Conservation (phyloP, 2,329 filamentous ascomycete genomes). For the Colletotrichum coccodes region DNA sequence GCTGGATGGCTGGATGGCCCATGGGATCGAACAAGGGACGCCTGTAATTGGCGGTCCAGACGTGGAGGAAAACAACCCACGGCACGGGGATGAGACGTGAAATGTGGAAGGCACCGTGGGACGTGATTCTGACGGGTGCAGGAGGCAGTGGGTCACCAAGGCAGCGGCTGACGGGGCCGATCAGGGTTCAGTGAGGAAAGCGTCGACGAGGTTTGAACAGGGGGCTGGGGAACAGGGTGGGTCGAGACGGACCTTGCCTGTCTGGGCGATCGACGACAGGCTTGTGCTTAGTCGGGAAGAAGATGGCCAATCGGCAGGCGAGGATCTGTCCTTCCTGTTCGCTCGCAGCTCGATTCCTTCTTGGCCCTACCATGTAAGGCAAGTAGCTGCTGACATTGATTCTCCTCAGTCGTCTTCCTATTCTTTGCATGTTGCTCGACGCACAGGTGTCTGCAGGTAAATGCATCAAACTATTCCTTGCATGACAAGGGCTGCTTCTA, state of each 20-base stretch:
- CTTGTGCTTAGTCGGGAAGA: slow-evolving; percentile 5
- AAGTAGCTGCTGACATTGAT: neutral
- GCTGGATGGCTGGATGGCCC: neutral
- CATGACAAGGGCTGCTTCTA: neutral
- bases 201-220: neutral
- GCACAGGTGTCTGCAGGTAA: slow-evolving; percentile 1
- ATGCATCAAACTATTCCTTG: neutral
- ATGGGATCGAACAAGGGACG: neutral
- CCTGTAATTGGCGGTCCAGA: neutral
- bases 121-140: neutral
- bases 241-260: slow-evolving; percentile 5
- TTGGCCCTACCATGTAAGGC: no score
- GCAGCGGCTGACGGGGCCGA: neutral
- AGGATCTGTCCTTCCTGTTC: neutral
- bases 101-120: neutral
- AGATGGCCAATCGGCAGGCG: slow-evolving; percentile 16
- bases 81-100: neutral
- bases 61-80: neutral
- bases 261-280: slow-evolving; percentile 19
- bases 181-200: neutral
- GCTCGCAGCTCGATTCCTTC: neutral
- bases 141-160: neutral
- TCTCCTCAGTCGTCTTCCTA: neutral
- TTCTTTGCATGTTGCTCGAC: neutral
- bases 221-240: neutral